Evolutionary conservation across 1,284 basidiomycete species (phyloP), one percentile per base, ranked within the genome.

Genomic region (Violaceomyces palustris): DNA sequence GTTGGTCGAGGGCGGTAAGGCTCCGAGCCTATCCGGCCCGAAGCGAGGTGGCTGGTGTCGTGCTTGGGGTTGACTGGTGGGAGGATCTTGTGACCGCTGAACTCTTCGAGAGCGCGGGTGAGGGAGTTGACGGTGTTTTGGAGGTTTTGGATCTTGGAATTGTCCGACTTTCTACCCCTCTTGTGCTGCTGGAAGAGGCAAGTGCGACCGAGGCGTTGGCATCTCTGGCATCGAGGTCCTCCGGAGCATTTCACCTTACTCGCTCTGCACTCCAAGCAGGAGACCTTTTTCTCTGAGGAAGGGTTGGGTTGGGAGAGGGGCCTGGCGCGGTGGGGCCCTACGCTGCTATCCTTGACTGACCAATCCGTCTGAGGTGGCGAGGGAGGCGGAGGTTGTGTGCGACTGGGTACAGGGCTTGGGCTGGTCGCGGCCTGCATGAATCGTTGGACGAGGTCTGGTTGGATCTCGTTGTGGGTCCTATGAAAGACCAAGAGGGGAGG

Each of bases 101-200:
- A 50, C 15, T 61, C 47, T 19, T 57, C 49, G 7, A 61, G 48
- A 4, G 58, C 54, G 3, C 44, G 41, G 36, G 46, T 56, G 39
- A 61, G 49, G 11, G 58, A 52, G 11, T 57, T 46, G 27, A 61
- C 52, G n/a, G 54, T 56, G 25, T 39, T 47, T 39, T 61, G 53
- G 22, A 61, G 50, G 34, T 51, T 50, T 19, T 61, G 53, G 7
- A 61, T 53, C 53, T 61, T 61, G 47, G 49, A 53, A 38, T 45
- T 61, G 32, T 61, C 58, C 8, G 58, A 56, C 26, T 61, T 61
- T 27, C 58, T 37, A n/a, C 58, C 58, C 11, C 58, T 42, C 35
- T 61, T 61, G 54, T 61, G 58, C 28, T 42, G 46, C 35, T 53
- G 47, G 44, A 52, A 61, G 39, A 42, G 50, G 45, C 58, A 61